A percentile compares a stretch with the other conserved stretches of the same genome.
Conservation (phyloP, 768 basidiomycete species). For the Tulasnella sp. region DNA sequence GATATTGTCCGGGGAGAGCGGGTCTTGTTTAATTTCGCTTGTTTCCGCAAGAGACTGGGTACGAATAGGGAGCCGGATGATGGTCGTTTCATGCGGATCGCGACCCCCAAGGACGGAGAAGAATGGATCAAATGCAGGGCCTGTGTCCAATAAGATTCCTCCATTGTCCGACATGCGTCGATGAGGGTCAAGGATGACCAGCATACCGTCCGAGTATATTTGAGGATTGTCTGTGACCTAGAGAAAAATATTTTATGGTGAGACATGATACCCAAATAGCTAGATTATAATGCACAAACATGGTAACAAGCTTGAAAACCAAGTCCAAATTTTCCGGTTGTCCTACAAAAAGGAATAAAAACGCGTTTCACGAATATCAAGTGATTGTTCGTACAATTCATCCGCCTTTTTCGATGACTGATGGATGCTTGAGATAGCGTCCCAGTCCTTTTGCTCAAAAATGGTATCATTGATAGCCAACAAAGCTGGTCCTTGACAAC, state of each 20-base stretch:
- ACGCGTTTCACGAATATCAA: too few species aligned
- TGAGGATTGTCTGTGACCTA: constrained; percentile 10
- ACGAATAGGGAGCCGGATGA: constrained; percentile 39
- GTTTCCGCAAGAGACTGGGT: constrained; percentile 25
- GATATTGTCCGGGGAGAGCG: constrained; percentile 32
- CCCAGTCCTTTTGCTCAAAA: constrained; percentile 3
- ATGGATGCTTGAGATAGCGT: neutral
- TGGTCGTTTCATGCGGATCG: constrained; percentile 26
- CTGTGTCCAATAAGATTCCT: neutral
- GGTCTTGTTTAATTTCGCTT: constrained; percentile 29
- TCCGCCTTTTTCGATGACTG: constrained; percentile 3
- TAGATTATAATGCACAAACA: neutral
- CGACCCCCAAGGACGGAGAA: neutral
- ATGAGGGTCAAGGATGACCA: constrained; percentile 9
- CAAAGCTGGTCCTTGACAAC: constrained; percentile 7
- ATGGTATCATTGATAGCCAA: neutral
- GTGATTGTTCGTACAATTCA: too few species aligned
- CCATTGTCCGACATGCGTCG: neutral
- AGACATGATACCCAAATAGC: neutral
- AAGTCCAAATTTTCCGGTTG: constrained; percentile 3
- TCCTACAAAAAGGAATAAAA: too few species aligned
- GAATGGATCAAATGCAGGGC: constrained; percentile 1
- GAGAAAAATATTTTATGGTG: neutral
- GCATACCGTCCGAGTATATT: neutral
- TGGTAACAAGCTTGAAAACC: constrained; percentile 9